Percentiles rank a stretch among this genome's conserved stretches.
phyloP scores from a whole-genome alignment of 2,329 filamentous ascomycete genomes.

The Colletotrichum sidae region DNA sequence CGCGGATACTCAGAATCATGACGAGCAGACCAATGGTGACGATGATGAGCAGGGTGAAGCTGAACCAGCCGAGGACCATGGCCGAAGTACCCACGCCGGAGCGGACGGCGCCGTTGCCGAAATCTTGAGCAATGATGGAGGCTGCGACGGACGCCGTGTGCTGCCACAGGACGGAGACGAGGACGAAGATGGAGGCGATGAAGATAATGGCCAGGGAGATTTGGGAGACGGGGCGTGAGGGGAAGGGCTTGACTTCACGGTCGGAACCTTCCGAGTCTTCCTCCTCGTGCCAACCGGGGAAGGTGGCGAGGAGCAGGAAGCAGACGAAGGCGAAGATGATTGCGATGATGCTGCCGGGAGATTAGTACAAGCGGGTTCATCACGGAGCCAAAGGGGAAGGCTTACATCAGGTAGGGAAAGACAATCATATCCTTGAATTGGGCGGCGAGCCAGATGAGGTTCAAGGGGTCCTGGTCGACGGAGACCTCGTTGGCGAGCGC shows the following conservation, averaged over 20 bases:
- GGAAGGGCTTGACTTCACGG: slow-evolving; percentile 93
- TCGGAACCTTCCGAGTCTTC: slow-evolving; percentile 83
- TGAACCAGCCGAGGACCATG: slow-evolving; percentile 98
- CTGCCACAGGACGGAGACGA: slow-evolving; percentile 87
- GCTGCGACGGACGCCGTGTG: slow-evolving; percentile 97
- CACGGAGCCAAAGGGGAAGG: slow-evolving; percentile 37
- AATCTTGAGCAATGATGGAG: slow-evolving; percentile 90
- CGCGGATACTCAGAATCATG: slow-evolving; percentile 94
- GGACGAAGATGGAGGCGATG: slow-evolving; percentile 75
- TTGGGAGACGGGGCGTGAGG: slow-evolving; percentile 91
- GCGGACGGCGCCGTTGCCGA: slow-evolving; percentile 88
- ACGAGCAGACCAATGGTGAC: slow-evolving; percentile 95
- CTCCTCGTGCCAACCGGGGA: slow-evolving; percentile 97
- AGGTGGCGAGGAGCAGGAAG: slow-evolving; percentile 93
- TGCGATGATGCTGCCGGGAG: slow-evolving; percentile 81
- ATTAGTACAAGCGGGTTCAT: slow-evolving; percentile 31
- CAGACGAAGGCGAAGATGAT: slow-evolving; percentile 98
- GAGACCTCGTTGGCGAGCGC: slow-evolving; percentile 89
- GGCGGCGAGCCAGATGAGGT: slow-evolving; percentile 94
- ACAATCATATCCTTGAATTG: slow-evolving; percentile 99
- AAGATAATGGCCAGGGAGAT: slow-evolving; percentile 94
- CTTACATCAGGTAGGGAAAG: slow-evolving; percentile 94
- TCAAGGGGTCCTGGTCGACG: slow-evolving; percentile 94
- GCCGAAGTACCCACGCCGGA: slow-evolving; percentile 92
- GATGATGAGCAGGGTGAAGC: slow-evolving; percentile 91